Conservation (phyloP, 1,284 basidiomycete genomes). For the Coniophora puteana region DNA sequence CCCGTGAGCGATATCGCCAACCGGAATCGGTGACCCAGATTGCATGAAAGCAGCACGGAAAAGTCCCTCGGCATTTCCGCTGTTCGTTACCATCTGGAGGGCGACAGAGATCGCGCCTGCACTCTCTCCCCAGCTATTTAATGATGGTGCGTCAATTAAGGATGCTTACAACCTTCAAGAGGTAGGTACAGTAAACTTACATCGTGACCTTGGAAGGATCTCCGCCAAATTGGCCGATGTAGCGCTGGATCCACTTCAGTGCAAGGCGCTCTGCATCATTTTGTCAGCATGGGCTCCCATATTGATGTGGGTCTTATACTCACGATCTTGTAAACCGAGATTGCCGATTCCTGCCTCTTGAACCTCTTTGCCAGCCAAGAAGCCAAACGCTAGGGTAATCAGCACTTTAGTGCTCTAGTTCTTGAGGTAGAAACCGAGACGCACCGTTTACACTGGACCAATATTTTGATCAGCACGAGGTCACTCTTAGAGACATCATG, state of each 20-base stretch:
- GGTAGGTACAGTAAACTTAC: constrained; percentile 27
- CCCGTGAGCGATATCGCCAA: constrained; percentile 37
- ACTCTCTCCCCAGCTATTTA: constrained; percentile 51
- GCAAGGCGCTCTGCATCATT: constrained; percentile 47
- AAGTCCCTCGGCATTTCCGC: constrained; percentile 42
- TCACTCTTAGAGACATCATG: neutral
- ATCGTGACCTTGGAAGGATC: constrained; percentile 55
- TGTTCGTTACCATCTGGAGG: constrained; percentile 50
- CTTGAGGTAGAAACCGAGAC: neutral
- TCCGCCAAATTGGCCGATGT: constrained; percentile 62
- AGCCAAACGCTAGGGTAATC: constrained; percentile 32
- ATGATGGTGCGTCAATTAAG: neutral
- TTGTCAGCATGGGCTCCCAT: neutral
- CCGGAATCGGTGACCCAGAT: constrained; percentile 43
- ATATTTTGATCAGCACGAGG: neutral
- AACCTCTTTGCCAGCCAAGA: constrained; percentile 42
- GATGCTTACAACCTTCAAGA: constrained; percentile 1
- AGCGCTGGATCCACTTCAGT: constrained; percentile 63
- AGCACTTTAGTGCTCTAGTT: too few relatives aligned
- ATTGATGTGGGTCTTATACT: constrained; percentile 8
- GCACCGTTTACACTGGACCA: constrained; percentile 8
- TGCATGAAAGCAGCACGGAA: constrained; percentile 53
- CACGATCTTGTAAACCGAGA: constrained; percentile 43
- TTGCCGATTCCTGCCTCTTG: constrained; percentile 45
- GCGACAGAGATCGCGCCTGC: constrained; percentile 51